phyloP scores from a whole-genome alignment of 495 filamentous ascomycete species.

The Ramalina peruviana region DNA sequence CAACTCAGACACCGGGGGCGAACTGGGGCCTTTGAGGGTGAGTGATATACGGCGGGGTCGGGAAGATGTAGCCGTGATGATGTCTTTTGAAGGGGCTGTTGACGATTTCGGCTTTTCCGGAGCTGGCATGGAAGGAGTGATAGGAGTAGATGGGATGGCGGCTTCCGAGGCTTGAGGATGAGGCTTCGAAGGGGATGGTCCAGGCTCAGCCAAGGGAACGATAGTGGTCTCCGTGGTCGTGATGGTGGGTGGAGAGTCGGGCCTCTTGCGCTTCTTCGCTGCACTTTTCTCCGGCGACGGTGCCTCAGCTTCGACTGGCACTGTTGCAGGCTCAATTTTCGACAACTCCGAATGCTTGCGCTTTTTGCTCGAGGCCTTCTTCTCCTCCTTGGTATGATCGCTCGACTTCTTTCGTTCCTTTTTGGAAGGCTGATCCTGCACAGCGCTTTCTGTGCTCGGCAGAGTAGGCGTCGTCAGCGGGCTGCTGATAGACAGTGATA shows the following conservation, averaged over 20 bases:
- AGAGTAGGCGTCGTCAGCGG: neutral
- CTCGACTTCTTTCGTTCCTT: constrained; percentile 22
- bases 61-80: constrained; percentile 9
- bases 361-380: constrained; percentile 15
- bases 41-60: constrained; percentile 16
- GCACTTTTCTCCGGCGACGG: constrained; percentile 8
- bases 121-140: constrained; percentile 12
- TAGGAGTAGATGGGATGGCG: constrained; percentile 8
- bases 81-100: constrained; percentile 2
- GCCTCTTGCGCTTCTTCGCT: constrained; percentile 44
- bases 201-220: constrained; percentile 19
- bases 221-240: constrained; percentile 12
- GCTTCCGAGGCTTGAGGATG: neutral
- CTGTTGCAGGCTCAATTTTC: constrained; percentile 4
- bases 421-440: constrained; percentile 10
- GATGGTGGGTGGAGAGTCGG: constrained; percentile 26
- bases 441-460: constrained; percentile 4
- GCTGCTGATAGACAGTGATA: constrained; percentile 2
- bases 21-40: constrained; percentile 15
- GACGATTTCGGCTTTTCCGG: constrained; percentile 9
- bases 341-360: constrained; percentile 12
- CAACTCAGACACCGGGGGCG: constrained; percentile 7
- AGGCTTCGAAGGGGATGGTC: constrained; percentile 11
- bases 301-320: neutral
- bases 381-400: constrained; percentile 4